A percentile compares a stretch with the other conserved stretches of the same genome.
These are phyloP conservation scores for Myxozyma neglecta DNA, from an alignment of 805 yeast species.

Conservation along the genomic window DNA sequence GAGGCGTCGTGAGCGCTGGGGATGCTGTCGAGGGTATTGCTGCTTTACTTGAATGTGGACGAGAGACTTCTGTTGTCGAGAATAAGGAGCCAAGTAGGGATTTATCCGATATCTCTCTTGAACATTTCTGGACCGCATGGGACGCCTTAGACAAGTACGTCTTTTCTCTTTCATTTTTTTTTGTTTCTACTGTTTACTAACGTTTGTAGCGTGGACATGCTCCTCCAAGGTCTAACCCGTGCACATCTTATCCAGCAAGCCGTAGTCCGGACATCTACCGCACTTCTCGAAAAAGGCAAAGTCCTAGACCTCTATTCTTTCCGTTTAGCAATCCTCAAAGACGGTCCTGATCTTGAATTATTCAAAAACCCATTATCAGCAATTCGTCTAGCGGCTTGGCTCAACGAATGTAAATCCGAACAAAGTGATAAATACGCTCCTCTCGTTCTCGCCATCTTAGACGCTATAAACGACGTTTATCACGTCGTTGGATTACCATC, in stretches of 20 bases:
- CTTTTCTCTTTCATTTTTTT: not conserved
- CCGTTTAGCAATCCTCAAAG: conserved; percentile 83
- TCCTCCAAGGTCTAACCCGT: conserved; percentile 70
- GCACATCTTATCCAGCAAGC: conserved; percentile 84
- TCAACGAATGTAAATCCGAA: conserved; percentile 54
- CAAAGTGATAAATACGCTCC: conserved; percentile 21
- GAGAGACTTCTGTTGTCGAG: conserved; percentile 25
- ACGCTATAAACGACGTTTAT: conserved; percentile 40
- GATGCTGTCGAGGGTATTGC: conserved; percentile 88
- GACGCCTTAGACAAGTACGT: conserved; percentile 51
- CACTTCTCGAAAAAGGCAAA: conserved; percentile 78
- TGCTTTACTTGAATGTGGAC: conserved; percentile 66
- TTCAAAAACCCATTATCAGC: conserved; percentile 86
- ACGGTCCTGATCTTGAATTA: conserved; percentile 76
- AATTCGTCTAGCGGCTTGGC: conserved; percentile 84
- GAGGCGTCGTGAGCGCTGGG: conserved; percentile 84
- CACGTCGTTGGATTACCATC: conserved; percentile 23
- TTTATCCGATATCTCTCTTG: conserved; percentile 40
- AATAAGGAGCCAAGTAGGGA: conserved; percentile 35
- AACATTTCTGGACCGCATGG: conserved; percentile 71
- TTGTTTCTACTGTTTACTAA: not conserved
- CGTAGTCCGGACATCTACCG: conserved; percentile 83
- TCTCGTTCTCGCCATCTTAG: conserved; percentile 44
- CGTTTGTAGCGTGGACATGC: conserved; percentile 46
- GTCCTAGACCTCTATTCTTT: conserved; percentile 78